These are phyloP conservation scores for Fusarium lyarnte DNA, from an alignment of 2,329 filamentous ascomycete genomes.

Conservation along the genomic window DNA sequence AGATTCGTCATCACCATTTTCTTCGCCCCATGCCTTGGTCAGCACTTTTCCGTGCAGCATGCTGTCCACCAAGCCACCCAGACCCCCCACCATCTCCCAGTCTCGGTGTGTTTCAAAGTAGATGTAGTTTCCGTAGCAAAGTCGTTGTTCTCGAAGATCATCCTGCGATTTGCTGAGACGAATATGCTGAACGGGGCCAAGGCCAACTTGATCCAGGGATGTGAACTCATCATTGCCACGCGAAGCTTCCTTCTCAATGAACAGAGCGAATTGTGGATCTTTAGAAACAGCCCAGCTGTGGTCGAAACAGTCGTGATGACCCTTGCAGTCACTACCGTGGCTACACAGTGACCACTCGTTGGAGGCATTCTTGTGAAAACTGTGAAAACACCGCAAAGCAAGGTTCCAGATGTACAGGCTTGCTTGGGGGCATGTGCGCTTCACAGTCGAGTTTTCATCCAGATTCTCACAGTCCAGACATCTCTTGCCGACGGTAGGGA, in stretches of 20 bases:
- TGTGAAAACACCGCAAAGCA: constrained; percentile 1
- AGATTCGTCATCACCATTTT: no score
- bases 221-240: background rate
- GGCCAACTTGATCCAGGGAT: background rate
- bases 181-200: background rate
- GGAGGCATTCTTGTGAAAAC: background rate
- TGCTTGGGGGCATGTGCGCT: background rate
- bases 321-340: background rate
- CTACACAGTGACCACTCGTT: background rate
- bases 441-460: background rate
- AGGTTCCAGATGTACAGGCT: constrained; percentile 6
- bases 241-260: background rate
- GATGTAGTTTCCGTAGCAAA: background rate
- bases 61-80: background rate
- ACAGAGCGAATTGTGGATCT: background rate
- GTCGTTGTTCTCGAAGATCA: background rate
- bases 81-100: background rate
- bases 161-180: background rate
- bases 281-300: background rate
- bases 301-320: background rate
- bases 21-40: background rate
- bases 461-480: background rate
- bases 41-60: constrained; percentile 1
- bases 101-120: background rate
- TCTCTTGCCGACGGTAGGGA: background rate